Conservation (phyloP, 768 basidiomycete species). For the Psilocybe cyanescens region DNA sequence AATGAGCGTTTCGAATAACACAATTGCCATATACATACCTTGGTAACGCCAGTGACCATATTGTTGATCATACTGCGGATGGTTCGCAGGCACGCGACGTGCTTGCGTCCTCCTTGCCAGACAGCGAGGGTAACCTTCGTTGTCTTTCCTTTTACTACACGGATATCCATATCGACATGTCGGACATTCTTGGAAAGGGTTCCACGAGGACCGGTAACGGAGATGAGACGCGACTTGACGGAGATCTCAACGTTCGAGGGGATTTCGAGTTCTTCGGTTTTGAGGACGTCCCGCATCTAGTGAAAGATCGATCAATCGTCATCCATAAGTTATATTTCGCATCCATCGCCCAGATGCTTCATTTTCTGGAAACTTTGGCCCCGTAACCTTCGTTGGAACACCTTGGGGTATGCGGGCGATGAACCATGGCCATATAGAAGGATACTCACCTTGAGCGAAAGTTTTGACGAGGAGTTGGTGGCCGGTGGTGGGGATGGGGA, state of each 20-base stretch:
- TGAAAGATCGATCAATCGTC: slow-evolving; percentile 29
- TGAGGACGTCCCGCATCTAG: slow-evolving; percentile 91
- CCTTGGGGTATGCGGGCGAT: slow-evolving; percentile 19
- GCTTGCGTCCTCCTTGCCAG: slow-evolving; percentile 98
- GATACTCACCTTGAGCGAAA: slow-evolving; percentile 45
- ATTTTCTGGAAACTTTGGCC: slow-evolving; percentile 26
- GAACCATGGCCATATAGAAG: slow-evolving; percentile 15
- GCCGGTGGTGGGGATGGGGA: slow-evolving; percentile 27
- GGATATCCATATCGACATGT: slow-evolving; percentile 94
- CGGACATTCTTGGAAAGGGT: slow-evolving; percentile 90
- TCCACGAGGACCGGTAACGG: slow-evolving; percentile 92
- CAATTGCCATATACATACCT: slow-evolving; percentile 49
- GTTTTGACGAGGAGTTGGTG: slow-evolving; percentile 38
- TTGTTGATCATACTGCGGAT: slow-evolving; percentile 95
- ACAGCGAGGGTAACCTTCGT: slow-evolving; percentile 88
- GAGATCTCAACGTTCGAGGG: slow-evolving; percentile 84
- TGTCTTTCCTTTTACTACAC: slow-evolving; percentile 77
- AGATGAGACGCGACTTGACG: slow-evolving; percentile 91
- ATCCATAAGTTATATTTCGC: slow-evolving; percentile 38
- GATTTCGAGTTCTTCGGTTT: slow-evolving; percentile 91
- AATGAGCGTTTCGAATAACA: neutral
- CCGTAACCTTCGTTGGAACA: slow-evolving; percentile 18
- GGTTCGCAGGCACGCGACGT: slow-evolving; percentile 97
- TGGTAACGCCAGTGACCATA: slow-evolving; percentile 97
- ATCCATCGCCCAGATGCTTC: slow-evolving; percentile 40